phyloP scores from a whole-genome alignment of 2,329 filamentous ascomycete species.

The Botryotinia convoluta region DNA sequence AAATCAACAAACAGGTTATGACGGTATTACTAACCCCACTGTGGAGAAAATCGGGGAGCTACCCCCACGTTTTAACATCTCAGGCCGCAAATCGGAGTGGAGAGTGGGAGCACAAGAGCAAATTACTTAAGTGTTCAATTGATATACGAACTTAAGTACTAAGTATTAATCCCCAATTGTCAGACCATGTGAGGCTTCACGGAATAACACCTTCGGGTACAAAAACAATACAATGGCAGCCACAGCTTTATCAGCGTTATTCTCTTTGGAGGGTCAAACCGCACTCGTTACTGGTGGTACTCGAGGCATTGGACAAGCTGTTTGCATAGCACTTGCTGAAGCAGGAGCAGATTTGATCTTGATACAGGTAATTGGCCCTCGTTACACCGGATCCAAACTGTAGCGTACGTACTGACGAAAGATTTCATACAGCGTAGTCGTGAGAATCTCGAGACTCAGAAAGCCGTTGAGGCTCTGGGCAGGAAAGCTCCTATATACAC shows the following conservation, averaged over 20 bases:
- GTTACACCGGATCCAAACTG: neutral
- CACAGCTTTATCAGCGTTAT: slow-evolving; percentile 32
- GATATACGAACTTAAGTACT: neutral
- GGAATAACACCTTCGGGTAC: neutral
- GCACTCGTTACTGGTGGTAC: slow-evolving; percentile 42
- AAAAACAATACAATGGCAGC: slow-evolving; percentile 27
- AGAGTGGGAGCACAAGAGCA: neutral
- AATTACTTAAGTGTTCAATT: neutral
- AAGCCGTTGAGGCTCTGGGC: slow-evolving; percentile 61
- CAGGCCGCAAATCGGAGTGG: slow-evolving; percentile 3
- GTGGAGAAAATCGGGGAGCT: neutral
- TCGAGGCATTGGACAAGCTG: slow-evolving; percentile 42
- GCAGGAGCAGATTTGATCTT: slow-evolving; percentile 43
- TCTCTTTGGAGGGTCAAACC: slow-evolving; percentile 41
- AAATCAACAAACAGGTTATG: neutral
- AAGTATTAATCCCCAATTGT: neutral
- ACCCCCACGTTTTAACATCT: neutral
- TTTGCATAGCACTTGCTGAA: slow-evolving; percentile 41
- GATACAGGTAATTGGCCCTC: slow-evolving; percentile 38
- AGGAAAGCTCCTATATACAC: slow-evolving; percentile 66
- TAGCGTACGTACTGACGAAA: neutral
- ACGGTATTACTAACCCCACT: neutral
- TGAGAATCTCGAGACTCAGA: slow-evolving; percentile 49
- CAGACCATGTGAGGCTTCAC: neutral
- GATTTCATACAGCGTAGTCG: slow-evolving; percentile 31